Percentiles rank a stretch among this genome's conserved stretches.
phyloP scores from a whole-genome alignment of 78 protist genomes.

The Bigelowiella natans region DNA sequence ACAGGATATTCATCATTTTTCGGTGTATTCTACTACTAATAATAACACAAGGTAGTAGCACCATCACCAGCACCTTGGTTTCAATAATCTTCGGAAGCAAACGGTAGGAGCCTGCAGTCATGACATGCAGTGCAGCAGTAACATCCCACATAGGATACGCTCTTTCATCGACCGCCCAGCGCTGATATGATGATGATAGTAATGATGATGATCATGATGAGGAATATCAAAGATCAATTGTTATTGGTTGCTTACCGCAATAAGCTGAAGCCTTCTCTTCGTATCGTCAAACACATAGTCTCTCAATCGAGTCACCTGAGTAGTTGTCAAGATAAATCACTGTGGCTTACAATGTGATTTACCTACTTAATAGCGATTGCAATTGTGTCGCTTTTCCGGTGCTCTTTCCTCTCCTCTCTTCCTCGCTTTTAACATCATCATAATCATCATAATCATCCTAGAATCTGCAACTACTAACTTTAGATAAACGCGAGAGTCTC shows the following conservation, averaged over 20 bases:
- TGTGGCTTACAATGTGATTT: too few relatives aligned
- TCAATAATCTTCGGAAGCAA: not conserved
- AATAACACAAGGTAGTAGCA: too few relatives aligned
- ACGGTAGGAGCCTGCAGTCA: not conserved
- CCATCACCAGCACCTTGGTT: not conserved
- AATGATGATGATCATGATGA: not conserved
- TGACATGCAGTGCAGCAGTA: not conserved
- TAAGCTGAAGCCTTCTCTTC: not conserved
- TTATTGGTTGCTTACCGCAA: not conserved
- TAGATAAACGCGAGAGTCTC: not conserved
- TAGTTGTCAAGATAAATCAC: not conserved
- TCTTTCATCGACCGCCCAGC: not conserved
- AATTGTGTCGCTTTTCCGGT: too few relatives aligned
- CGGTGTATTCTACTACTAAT: too few relatives aligned
- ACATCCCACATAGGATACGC: not conserved
- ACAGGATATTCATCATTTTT: too few relatives aligned
- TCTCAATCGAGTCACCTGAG: not conserved
- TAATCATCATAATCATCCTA: not conserved
- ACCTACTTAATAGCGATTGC: too few relatives aligned
- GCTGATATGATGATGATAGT: too few relatives aligned
- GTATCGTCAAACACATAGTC: not conserved
- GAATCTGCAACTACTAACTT: not conserved
- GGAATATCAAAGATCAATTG: not conserved
- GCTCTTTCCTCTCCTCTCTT: too few relatives aligned
- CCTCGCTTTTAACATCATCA: too few relatives aligned